phyloP scores from a whole-genome alignment of 495 filamentous ascomycete genomes.

The Parathielavia appendiculata region DNA sequence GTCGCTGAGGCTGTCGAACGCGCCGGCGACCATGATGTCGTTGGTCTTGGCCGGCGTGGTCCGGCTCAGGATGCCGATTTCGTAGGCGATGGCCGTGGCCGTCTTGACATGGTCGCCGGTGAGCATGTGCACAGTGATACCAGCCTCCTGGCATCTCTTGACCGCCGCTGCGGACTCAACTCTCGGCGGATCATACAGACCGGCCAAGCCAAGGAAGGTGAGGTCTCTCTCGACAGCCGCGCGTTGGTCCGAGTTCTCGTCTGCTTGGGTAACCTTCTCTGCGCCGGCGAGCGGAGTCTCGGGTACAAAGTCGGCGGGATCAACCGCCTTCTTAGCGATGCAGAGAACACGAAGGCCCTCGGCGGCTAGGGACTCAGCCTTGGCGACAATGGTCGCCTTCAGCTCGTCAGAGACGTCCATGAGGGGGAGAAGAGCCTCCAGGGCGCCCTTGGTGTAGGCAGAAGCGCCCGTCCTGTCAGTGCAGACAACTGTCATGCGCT shows the following conservation, averaged over 20 bases:
- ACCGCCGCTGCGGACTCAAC: slow-evolving; percentile 62
- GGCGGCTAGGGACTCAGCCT: slow-evolving; percentile 59
- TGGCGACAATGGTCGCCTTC: slow-evolving; percentile 52
- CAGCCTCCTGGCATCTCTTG: slow-evolving; percentile 58
- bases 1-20: slow-evolving; percentile 57
- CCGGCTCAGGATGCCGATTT: slow-evolving; percentile 64
- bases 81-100: slow-evolving; percentile 65
- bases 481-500: slow-evolving; percentile 78
- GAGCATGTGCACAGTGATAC: slow-evolving; percentile 74
- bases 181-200: slow-evolving; percentile 68
- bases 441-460: slow-evolving; percentile 73
- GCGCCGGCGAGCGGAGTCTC: slow-evolving; percentile 4
- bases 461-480: slow-evolving; percentile 31
- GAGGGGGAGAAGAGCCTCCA: slow-evolving; percentile 68
- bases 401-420: slow-evolving; percentile 53
- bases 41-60: slow-evolving; percentile 44
- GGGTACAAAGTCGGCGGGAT: slow-evolving; percentile 3
- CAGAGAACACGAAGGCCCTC: slow-evolving; percentile 76
- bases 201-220: slow-evolving; percentile 58
- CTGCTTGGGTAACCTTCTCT: slow-evolving; percentile 9
- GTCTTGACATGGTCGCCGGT: slow-evolving; percentile 77
- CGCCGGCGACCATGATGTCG: slow-evolving; percentile 55
- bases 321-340: slow-evolving; percentile 51
- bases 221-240: slow-evolving; percentile 51
- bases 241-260: slow-evolving; percentile 29